These are phyloP conservation scores for Knoxia roxburghii DNA, from an alignment of 257 asterid genomes.

Conservation along the genomic window DNA sequence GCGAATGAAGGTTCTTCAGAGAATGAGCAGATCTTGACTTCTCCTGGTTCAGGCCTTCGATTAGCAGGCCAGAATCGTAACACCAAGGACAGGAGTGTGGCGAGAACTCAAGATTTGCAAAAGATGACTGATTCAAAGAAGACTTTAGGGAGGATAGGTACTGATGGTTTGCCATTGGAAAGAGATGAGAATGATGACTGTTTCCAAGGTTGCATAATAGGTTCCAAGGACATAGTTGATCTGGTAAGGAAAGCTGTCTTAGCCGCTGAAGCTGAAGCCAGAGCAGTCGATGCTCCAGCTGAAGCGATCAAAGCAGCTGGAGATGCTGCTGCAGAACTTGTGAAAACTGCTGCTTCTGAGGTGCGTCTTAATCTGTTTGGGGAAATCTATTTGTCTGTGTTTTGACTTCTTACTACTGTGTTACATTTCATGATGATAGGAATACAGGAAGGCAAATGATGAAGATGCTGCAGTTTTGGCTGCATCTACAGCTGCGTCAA, in stretches of 20 bases:
- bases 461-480: constrained; percentile 86
- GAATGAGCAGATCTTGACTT: constrained; percentile 55
- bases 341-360: constrained; percentile 90
- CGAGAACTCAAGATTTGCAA: constrained; percentile 45
- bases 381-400: constrained; percentile 1
- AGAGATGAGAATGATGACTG: constrained; percentile 90
- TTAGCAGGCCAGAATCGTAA: constrained; percentile 53
- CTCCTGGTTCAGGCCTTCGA: constrained; percentile 74
- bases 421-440: constrained; percentile 35
- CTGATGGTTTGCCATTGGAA: constrained; percentile 41
- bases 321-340: constrained; percentile 97
- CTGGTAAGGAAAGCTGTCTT: constrained; percentile 81
- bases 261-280: constrained; percentile 99
- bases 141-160: constrained; percentile 27
- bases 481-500: constrained; percentile 85
- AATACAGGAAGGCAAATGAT: constrained; percentile 60
- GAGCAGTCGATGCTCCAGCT: constrained; percentile 83
- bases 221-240: constrained; percentile 67
- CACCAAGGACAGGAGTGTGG: constrained; percentile 47
- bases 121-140: constrained; percentile 52
- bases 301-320: constrained; percentile 88
- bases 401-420: neutral
- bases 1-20: constrained; percentile 56
- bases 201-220: constrained; percentile 76
- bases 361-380: constrained; percentile 35